Base-by-base conservation (phyloP, 2,329 filamentous ascomycete species). In the Epichloe aotearoae region DNA sequence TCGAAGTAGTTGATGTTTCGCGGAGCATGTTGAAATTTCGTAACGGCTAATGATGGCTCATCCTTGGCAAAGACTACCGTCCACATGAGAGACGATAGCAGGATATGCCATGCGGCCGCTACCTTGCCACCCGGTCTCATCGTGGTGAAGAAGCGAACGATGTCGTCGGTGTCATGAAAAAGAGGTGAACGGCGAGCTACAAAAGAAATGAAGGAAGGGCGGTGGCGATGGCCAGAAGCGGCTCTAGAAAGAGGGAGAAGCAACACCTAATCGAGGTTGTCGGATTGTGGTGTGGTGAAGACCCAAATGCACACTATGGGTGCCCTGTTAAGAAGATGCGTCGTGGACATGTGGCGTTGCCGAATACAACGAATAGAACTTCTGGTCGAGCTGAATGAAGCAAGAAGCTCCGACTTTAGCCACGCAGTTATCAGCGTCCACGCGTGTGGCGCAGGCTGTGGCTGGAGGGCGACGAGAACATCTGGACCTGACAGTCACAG, bases 1-100 rank as follows among this genome's bases (percentile, higher is more conserved):
- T 93, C 84, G 63, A 98, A 97, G 69, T 95, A 98, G 69, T 86
- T 85, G 57, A 96, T 72, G 63, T 82, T 82, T 50, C 70, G 64
- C 1, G 88, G 86, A 50, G 74, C 68, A 59, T 82, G 73, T 43
- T 84, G 72, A 69, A 96, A 86, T 45, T 76, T 68, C 49, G 73
- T 85, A 53, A 74, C 70, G 54, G 76, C 73, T 60, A 95, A 75
- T 51, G 74, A 74, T 23, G 90, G 90, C 46, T 74, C 73, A 61
- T 82, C 77, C 64, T 83, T 84, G 50, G 80, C 71, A 56, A 70
- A 59, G 57, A 63, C 64, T 57, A 64, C 54, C 53, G 67, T 66
- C 63, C 64, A 69, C 47, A 65, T 54, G 38, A 70, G 57, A 53
- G 73, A 75, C 65, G 79, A 69, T 62, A 80, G 65, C 63, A 82